phyloP scores from a whole-genome alignment of 1,284 basidiomycete genomes.

The Mycena citricolor region DNA sequence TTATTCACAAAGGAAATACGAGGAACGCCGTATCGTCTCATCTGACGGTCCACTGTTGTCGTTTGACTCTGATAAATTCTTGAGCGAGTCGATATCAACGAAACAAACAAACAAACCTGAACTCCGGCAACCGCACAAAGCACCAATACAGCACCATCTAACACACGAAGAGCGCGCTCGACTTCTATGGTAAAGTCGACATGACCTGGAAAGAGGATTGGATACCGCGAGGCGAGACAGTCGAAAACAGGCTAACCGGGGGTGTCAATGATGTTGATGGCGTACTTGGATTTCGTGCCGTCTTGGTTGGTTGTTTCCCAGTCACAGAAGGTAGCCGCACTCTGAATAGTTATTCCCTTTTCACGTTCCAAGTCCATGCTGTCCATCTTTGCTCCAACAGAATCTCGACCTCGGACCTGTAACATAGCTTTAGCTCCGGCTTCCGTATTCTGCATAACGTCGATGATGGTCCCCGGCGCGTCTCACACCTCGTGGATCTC shows the following conservation, averaged over 20 bases:
- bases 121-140: constrained; percentile 97
- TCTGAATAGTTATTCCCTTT: constrained; percentile 99
- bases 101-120: constrained; percentile 68
- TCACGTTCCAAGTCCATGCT: constrained; percentile 99
- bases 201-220: constrained; percentile 60
- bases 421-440: constrained; percentile 1
- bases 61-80: constrained; percentile 80
- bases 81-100: too few relatives aligned
- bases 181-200: constrained; percentile 99
- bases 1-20: constrained; percentile 98
- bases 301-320: constrained; percentile 79
- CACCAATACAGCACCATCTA: constrained; percentile 96
- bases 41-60: constrained; percentile 98
- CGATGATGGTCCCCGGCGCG: constrained; percentile 17
- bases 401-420: constrained; percentile 88
- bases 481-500: constrained; percentile 92
- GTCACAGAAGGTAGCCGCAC: constrained; percentile 97
- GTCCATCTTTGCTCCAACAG: constrained; percentile 99
- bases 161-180: constrained; percentile 92
- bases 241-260: constrained; percentile 74
- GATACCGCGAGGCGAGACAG: too few relatives aligned
- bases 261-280: constrained; percentile 99
- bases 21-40: constrained; percentile 95
- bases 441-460: not conserved
- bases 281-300: constrained; percentile 77